These are phyloP conservation scores for Blastocystis sp. DNA, from an alignment of 352 stramenopile genomes.

Conservation along the genomic window DNA sequence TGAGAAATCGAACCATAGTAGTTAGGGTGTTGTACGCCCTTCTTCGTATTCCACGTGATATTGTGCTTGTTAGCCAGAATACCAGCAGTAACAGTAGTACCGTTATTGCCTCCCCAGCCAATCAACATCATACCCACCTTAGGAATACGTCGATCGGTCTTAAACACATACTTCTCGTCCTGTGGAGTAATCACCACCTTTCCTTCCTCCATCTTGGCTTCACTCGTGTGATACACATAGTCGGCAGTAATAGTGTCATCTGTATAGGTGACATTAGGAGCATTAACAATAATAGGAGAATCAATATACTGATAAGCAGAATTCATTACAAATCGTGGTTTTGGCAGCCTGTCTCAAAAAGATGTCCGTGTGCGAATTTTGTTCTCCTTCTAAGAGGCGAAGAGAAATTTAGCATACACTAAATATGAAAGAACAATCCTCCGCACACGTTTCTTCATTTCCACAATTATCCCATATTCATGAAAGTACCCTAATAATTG, in stretches of 20 bases:
- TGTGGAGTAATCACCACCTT: conserved; percentile 79
- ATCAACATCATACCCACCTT: conserved; percentile 89
- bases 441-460: neutral
- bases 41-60: conserved; percentile 91
- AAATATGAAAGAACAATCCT: neutral
- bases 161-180: conserved; percentile 87
- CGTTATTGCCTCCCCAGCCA: conserved; percentile 96
- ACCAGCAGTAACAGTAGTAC: conserved; percentile 82
- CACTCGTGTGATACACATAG: conserved; percentile 83
- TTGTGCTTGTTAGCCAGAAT: conserved; percentile 89
- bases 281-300: conserved; percentile 81
- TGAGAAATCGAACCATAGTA: conserved; percentile 95
- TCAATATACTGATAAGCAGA: conserved; percentile 61
- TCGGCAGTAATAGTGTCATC: conserved; percentile 87
- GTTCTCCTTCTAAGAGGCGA: conserved; percentile 49
- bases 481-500: neutral
- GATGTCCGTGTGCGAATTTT: conserved; percentile 51
- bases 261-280: conserved; percentile 87
- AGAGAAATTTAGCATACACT: conserved; percentile 50
- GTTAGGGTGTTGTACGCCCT: conserved; percentile 82
- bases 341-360: conserved; percentile 63
- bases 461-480: neutral
- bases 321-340: conserved; percentile 59
- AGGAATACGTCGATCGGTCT: conserved; percentile 86
- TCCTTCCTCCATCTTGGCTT: conserved; percentile 70